A percentile compares a stretch with the other conserved stretches of the same genome.
Evolutionary conservation across 306 rosid species (phyloP).

Genomic region (Trifolium fragiferum): DNA sequence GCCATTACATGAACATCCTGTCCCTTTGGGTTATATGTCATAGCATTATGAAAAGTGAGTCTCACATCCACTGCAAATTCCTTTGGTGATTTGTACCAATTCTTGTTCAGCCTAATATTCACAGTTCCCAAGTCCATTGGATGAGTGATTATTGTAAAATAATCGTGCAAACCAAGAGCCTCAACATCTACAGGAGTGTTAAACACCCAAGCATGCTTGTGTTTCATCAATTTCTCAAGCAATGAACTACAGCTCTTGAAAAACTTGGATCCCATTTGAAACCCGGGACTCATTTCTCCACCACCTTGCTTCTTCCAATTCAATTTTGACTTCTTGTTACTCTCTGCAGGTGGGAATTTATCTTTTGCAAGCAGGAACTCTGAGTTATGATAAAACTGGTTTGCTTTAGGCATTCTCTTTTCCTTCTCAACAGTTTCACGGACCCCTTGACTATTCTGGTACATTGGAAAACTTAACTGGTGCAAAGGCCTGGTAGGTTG

Average conservation of each 20-base stretch:
- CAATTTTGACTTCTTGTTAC: slow-evolving; percentile 78
- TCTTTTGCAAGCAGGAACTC: slow-evolving; percentile 95
- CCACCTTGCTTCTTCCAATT: slow-evolving; percentile 74
- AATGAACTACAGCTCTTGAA: slow-evolving; percentile 86
- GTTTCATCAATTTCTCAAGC: slow-evolving; percentile 92
- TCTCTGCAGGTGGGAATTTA: slow-evolving; percentile 88
- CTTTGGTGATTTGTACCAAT: slow-evolving; percentile 94
- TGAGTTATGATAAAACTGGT: slow-evolving; percentile 83
- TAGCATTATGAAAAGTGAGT: slow-evolving; percentile 88
- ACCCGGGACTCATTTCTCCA: slow-evolving; percentile 63
- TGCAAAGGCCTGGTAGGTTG: slow-evolving; percentile 68
- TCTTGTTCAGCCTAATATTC: slow-evolving; percentile 77
- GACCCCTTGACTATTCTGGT: slow-evolving; percentile 73
- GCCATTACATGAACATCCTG: slow-evolving; percentile 99
- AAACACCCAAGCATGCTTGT: slow-evolving; percentile 95
- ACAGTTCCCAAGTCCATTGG: slow-evolving; percentile 97
- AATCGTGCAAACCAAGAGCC: slow-evolving; percentile 89
- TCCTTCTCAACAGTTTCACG: slow-evolving; percentile 84
- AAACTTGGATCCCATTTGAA: slow-evolving; percentile 78
- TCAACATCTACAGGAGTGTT: slow-evolving; percentile 84
- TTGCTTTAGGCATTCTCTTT: slow-evolving; percentile 94
- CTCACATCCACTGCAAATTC: slow-evolving; percentile 98
- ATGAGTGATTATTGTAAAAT: slow-evolving; percentile 70
- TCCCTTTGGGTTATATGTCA: slow-evolving; percentile 89
- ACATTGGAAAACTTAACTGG: slow-evolving; percentile 66